phyloP scores from a whole-genome alignment of 768 basidiomycete genomes.

The Agaricus sinodeliciosus region DNA sequence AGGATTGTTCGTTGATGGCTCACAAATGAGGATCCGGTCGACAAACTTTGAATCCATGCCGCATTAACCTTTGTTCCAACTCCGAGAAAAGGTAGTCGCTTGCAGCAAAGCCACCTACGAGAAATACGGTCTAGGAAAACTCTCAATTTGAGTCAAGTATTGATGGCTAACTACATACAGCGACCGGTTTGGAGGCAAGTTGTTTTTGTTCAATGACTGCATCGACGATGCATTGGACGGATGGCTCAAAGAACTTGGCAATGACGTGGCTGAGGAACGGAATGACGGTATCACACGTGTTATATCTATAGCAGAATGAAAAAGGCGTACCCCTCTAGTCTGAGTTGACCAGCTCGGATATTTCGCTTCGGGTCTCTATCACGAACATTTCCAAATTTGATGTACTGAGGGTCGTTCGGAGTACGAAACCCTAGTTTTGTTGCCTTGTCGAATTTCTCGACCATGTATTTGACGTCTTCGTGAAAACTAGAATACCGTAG shows the following conservation, averaged over 20 bases:
- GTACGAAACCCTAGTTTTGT: constrained; percentile 17
- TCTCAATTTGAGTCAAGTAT: neutral
- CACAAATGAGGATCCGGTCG: constrained; percentile 16
- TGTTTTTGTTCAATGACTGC: constrained; percentile 13
- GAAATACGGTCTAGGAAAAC: constrained; percentile 14
- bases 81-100: constrained; percentile 18
- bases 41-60: constrained; percentile 8
- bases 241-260: constrained; percentile 17
- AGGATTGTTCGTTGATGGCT: neutral
- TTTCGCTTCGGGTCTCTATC: constrained; percentile 15
- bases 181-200: constrained; percentile 11
- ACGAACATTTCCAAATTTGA: constrained; percentile 16
- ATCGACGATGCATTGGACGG: constrained; percentile 15
- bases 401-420: constrained; percentile 15
- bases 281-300: too few relatives aligned
- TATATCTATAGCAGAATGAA: neutral
- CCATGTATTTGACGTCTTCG: constrained; percentile 15
- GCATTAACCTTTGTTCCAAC: constrained; percentile 10
- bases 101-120: constrained; percentile 20
- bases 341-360: constrained; percentile 17
- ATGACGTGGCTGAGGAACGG: constrained; percentile 9
- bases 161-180: constrained; percentile 4
- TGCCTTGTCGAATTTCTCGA: constrained; percentile 17
- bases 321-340: constrained; percentile 14
- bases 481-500: constrained; percentile 11